Percentiles rank a stretch among this genome's conserved stretches.
These are phyloP conservation scores for Amniculicola lignicola DNA, from an alignment of 495 filamentous ascomycete species.

Conservation along the genomic window DNA sequence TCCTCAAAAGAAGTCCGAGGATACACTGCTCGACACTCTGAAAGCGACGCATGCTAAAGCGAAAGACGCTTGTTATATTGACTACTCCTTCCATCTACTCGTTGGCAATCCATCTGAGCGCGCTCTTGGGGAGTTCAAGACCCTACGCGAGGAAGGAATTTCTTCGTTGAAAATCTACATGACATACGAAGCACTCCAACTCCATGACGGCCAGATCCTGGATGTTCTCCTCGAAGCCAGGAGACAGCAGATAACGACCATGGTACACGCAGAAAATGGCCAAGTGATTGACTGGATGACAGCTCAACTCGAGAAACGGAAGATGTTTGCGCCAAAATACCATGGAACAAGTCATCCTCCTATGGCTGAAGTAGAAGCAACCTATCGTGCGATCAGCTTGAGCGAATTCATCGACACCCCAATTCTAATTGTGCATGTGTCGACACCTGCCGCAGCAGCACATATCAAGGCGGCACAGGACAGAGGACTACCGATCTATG, in stretches of 20 bases:
- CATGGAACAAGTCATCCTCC: conserved; percentile 54
- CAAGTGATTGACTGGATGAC: conserved; percentile 46
- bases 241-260: conserved; percentile 51
- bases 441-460: conserved; percentile 49
- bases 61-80: conserved; percentile 50
- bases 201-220: conserved; percentile 56
- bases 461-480: conserved; percentile 58
- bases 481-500: conserved; percentile 54
- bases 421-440: conserved; percentile 59
- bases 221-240: conserved; percentile 53
- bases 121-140: conserved; percentile 49
- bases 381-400: conserved; percentile 56
- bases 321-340: conserved; percentile 51
- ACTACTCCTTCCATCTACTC: conserved; percentile 62
- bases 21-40: conserved; percentile 50
- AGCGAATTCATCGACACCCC: conserved; percentile 55
- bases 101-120: conserved; percentile 50
- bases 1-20: conserved; percentile 50
- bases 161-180: conserved; percentile 62
- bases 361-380: conserved; percentile 57
- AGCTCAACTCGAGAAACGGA: conserved; percentile 35
- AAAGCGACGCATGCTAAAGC: conserved; percentile 50
- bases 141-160: conserved; percentile 51
- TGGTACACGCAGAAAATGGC: conserved; percentile 62
- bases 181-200: conserved; percentile 58